Conservation (phyloP, 169 alveolate genomes). For the Plasmodium cynomolgi region DNA sequence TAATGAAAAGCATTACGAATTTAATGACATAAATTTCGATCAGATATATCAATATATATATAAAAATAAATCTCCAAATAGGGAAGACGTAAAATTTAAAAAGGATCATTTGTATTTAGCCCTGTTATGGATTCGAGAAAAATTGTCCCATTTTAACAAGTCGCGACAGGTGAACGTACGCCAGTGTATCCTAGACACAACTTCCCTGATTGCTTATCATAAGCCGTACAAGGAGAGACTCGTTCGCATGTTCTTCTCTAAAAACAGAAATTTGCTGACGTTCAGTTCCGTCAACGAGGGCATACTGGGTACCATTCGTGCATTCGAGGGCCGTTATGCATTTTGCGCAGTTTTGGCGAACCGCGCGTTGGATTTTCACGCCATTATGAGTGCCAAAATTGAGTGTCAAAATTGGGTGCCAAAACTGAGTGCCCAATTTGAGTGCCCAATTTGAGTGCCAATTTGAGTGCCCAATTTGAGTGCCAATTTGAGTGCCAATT, state of each 20-base stretch:
- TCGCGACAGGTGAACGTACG: conserved; percentile 19
- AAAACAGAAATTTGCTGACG: conserved; percentile 52
- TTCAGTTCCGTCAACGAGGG: conserved; percentile 64
- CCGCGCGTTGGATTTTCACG: neutral
- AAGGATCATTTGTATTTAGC: conserved; percentile 74
- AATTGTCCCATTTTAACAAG: conserved; percentile 48
- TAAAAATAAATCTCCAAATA: conserved; percentile 19
- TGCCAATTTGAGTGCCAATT: neutral
- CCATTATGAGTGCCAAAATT: neutral
- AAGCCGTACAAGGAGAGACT: conserved; percentile 72
- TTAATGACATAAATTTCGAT: conserved; percentile 70
- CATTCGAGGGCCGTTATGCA: neutral
- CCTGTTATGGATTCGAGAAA: conserved; percentile 70
- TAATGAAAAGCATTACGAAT: conserved; percentile 64
- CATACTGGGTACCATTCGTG: conserved; percentile 40
- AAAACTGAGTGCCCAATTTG: too few species aligned
- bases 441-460: too few species aligned
- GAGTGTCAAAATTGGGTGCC: too few species aligned
- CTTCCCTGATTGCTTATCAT: conserved; percentile 71
- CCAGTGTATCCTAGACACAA: conserved; percentile 62
- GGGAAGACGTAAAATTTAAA: conserved; percentile 31
- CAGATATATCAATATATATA: conserved; percentile 63
- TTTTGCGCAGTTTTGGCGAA: neutral
- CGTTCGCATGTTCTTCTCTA: conserved; percentile 74
- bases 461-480: neutral